Conservation (phyloP, 2,329 filamentous ascomycete genomes). For the Berkeleyomyces rouxiae region DNA sequence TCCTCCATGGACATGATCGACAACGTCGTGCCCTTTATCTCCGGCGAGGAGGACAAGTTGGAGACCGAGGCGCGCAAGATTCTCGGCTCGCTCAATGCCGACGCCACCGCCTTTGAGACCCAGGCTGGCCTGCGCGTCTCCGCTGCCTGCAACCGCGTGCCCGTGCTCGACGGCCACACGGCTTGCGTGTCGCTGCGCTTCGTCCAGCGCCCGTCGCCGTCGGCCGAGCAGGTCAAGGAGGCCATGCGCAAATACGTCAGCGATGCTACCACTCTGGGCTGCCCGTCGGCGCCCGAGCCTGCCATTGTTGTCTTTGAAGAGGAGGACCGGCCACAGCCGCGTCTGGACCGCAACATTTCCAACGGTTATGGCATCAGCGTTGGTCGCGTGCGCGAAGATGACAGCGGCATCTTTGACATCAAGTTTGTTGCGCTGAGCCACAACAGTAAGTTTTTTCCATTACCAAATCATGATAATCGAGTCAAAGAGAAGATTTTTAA, state of each 20-base stretch:
- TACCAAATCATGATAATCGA: background rate
- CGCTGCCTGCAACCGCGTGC: conserved; percentile 80
- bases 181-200: conserved; percentile 86
- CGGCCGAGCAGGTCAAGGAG: conserved; percentile 56
- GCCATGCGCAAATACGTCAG: conserved; percentile 67
- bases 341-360: conserved; percentile 72
- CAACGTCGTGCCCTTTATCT: conserved; percentile 88
- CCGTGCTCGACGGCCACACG: conserved; percentile 89
- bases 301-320: conserved; percentile 84
- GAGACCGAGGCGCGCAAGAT: conserved; percentile 94
- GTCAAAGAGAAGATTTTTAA: background rate
- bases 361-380: conserved; percentile 84
- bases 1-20: conserved; percentile 91
- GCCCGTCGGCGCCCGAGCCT: conserved; percentile 66
- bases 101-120: conserved; percentile 58
- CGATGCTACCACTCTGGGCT: conserved; percentile 69
- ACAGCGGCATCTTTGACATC: conserved; percentile 79
- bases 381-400: conserved; percentile 70
- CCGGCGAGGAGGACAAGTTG: conserved; percentile 89
- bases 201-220: conserved; percentile 55
- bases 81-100: conserved; percentile 55
- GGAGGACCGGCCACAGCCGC: conserved; percentile 75
- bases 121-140: conserved; percentile 60
- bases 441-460: conserved; percentile 33
- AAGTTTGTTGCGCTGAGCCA: conserved; percentile 91